Conservation (phyloP, 805 yeast genomes). For the Lachancea quebecensis region DNA sequence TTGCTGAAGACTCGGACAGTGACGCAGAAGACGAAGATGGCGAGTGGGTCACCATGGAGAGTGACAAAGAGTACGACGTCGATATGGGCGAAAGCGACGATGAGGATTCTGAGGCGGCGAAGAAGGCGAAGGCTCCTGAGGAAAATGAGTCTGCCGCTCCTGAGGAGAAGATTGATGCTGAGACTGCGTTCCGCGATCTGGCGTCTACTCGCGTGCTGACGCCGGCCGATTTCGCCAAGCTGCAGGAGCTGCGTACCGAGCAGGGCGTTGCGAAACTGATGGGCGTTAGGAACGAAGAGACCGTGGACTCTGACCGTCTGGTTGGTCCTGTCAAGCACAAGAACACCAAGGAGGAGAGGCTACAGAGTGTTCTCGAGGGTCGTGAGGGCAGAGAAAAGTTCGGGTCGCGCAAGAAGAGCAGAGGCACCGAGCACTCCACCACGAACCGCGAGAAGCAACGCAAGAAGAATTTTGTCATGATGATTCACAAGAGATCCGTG, state of each 20-base stretch:
- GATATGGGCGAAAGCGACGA: conserved; percentile 45
- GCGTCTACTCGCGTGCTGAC: conserved; percentile 78
- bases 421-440: conserved; percentile 72
- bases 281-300: conserved; percentile 72
- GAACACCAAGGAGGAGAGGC: conserved; percentile 82
- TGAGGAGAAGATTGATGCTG: conserved; percentile 30
- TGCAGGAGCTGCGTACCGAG: conserved; percentile 76
- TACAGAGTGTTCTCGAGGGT: conserved; percentile 83
- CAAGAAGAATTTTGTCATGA: conserved; percentile 98
- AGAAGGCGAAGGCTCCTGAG: conserved; percentile 45
- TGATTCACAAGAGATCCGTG: conserved; percentile 90
- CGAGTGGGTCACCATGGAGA: conserved; percentile 86
- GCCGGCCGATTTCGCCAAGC: conserved; percentile 95
- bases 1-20: conserved; percentile 46
- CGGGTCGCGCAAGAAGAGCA: conserved; percentile 81
- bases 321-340: conserved; percentile 71
- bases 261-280: conserved; percentile 80
- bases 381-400: conserved; percentile 87
- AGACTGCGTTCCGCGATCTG: conserved; percentile 43
- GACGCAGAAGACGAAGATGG: conserved; percentile 64
- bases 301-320: conserved; percentile 70
- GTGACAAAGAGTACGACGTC: conserved; percentile 67
- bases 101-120: conserved; percentile 33
- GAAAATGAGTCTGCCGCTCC: conserved; percentile 31
- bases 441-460: conserved; percentile 95